A percentile compares a stretch with the other conserved stretches of the same genome.
Conservation (phyloP, 1,284 basidiomycete genomes). For the Malassezia nana region DNA sequence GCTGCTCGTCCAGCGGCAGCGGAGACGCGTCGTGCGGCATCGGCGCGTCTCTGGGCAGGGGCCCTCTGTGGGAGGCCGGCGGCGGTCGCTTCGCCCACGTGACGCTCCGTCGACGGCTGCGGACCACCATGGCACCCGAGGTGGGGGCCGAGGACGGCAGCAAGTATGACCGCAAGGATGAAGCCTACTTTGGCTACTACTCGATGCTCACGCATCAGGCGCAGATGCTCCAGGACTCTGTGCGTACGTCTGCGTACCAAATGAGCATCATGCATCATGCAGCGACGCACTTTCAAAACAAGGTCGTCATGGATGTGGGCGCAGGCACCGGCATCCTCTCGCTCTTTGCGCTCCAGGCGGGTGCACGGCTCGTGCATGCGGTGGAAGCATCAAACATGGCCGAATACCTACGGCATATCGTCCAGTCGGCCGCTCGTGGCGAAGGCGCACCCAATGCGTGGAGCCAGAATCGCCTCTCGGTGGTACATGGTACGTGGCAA, state of each 20-base stretch:
- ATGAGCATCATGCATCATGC: constrained; percentile 33
- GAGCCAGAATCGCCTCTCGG: constrained; percentile 24
- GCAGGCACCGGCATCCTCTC: constrained; percentile 54
- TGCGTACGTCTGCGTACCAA: constrained; percentile 40
- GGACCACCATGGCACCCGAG: neutral
- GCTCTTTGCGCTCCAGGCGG: constrained; percentile 52
- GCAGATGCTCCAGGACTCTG: constrained; percentile 41
- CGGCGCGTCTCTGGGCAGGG: too few relatives aligned
- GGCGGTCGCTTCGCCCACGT: neutral
- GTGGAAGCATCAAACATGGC: constrained; percentile 53
- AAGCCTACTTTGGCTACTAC: constrained; percentile 44
- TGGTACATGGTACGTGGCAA: constrained; percentile 5
- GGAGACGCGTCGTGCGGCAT: constrained; percentile 8
- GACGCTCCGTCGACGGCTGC: neutral
- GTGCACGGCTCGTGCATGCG: constrained; percentile 52
- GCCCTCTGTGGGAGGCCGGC: too few relatives aligned
- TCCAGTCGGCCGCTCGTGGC: constrained; percentile 39
- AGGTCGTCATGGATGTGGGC: constrained; percentile 50
- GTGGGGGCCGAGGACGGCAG: neutral
- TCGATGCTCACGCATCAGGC: constrained; percentile 41
- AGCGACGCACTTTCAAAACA: constrained; percentile 24
- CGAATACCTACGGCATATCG: constrained; percentile 50
- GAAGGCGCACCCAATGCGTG: constrained; percentile 24
- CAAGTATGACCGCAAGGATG: constrained; percentile 36
- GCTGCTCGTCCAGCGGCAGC: constrained; percentile 33